Percentiles rank a stretch among this genome's conserved stretches.
phyloP scores from a whole-genome alignment of 345 rosid species.

The Psidium friedrichsthalianum region DNA sequence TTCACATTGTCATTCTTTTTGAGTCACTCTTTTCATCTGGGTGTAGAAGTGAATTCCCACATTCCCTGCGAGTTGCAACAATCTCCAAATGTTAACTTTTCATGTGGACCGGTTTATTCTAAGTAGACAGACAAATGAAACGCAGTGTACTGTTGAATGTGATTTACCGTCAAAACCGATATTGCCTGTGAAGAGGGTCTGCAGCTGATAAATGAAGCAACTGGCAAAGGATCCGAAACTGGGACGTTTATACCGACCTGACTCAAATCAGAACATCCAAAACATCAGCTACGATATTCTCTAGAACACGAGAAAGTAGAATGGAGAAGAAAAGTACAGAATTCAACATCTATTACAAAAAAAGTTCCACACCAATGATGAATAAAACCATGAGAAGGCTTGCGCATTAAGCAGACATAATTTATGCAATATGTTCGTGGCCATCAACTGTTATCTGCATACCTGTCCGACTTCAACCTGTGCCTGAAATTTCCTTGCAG shows the following conservation, averaged over 20 bases:
- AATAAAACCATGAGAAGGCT: not conserved
- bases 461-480: constrained; percentile 95
- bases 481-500: constrained; percentile 86
- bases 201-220: constrained; percentile 23
- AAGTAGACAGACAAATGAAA: not conserved
- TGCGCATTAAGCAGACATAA: not conserved
- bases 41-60: constrained; percentile 43
- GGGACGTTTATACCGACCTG: constrained; percentile 59
- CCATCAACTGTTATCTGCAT: not conserved
- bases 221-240: constrained; percentile 29
- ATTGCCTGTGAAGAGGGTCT: constrained; percentile 41
- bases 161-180: constrained; percentile 35
- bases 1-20: constrained; percentile 26
- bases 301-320: not conserved
- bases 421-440: not conserved
- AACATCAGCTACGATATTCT: not conserved
- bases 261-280: not conserved
- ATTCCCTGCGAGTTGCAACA: constrained; percentile 25
- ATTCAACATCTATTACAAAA: not conserved
- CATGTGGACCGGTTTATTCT: not conserved
- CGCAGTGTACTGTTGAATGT: not conserved
- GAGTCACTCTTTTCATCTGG: constrained; percentile 39
- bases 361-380: not conserved
- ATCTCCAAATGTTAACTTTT: not conserved
- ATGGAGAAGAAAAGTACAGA: not conserved